A percentile compares a stretch with the other conserved stretches of the same genome.
Conservation (phyloP, 2,329 filamentous ascomycete genomes). For the Aspergillus pseudotamarii region DNA sequence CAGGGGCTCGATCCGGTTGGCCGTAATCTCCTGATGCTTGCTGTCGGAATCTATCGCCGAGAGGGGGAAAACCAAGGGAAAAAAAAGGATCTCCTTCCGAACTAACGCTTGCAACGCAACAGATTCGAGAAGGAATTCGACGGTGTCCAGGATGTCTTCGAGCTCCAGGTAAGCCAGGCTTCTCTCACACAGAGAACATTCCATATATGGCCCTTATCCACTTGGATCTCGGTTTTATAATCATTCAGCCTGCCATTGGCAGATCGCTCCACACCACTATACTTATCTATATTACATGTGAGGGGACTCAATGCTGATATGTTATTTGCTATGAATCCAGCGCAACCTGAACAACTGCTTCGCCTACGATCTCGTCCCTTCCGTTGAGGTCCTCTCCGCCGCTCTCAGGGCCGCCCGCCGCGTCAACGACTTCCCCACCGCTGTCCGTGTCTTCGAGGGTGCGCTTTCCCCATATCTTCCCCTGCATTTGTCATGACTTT, state of each 20-base stretch:
- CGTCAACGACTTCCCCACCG: slow-evolving; percentile 98
- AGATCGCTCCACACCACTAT: slow-evolving; percentile 5
- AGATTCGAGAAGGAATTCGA: slow-evolving; percentile 99
- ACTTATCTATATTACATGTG: neutral
- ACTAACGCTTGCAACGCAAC: slow-evolving; percentile 43
- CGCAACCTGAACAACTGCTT: slow-evolving; percentile 99
- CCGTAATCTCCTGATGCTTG: slow-evolving; percentile 12
- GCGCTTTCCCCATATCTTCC: slow-evolving; percentile 38
- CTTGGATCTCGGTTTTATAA: slow-evolving; percentile 18
- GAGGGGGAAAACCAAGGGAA: slow-evolving; percentile 10
- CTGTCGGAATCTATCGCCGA: slow-evolving; percentile 5
- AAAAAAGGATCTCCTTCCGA: slow-evolving; percentile 20
- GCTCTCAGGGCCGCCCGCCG: slow-evolving; percentile 91
- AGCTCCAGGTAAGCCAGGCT: slow-evolving; percentile 80
- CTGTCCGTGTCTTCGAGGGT: slow-evolving; percentile 99
- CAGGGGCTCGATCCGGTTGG: neutral
- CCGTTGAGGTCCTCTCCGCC: slow-evolving; percentile 84
- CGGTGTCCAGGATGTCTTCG: slow-evolving; percentile 95
- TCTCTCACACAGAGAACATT: neutral
- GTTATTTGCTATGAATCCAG: slow-evolving; percentile 43
- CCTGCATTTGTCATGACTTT: neutral
- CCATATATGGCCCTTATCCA: neutral
- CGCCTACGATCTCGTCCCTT: slow-evolving; percentile 98
- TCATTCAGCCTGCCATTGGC: slow-evolving; percentile 19
- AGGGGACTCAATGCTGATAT: neutral